Percentiles rank a stretch among this genome's conserved stretches.
Evolutionary conservation across 257 asterid genomes (phyloP).

Genomic region (Buddleja alternifolia): DNA sequence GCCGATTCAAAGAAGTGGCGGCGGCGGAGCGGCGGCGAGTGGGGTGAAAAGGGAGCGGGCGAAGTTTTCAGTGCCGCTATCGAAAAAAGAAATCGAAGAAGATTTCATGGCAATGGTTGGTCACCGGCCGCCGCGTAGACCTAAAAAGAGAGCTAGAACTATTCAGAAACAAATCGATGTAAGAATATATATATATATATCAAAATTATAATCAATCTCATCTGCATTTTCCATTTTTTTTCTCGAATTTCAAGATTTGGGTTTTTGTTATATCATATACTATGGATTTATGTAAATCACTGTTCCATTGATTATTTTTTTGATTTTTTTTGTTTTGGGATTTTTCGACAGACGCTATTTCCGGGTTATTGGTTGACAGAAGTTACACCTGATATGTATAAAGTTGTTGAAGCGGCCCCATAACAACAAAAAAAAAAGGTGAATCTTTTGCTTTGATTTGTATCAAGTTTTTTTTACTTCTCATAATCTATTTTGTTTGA

Average conservation of each 20-base stretch:
- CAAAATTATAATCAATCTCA: neutral
- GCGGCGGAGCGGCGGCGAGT: constrained; percentile 34
- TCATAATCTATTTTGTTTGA: neutral
- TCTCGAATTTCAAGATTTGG: neutral
- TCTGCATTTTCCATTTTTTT: neutral
- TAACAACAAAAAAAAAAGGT: constrained; percentile 29
- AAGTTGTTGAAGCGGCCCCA: constrained; percentile 60
- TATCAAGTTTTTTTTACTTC: neutral
- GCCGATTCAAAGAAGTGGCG: constrained; percentile 43
- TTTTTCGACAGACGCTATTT: constrained; percentile 55
- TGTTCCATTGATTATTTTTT: constrained; percentile 28
- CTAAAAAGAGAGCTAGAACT: constrained; percentile 65
- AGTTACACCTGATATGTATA: constrained; percentile 74
- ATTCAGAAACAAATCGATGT: constrained; percentile 82
- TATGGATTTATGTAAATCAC: constrained; percentile 21
- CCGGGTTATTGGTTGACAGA: constrained; percentile 81
- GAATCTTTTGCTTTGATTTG: neutral
- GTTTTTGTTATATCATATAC: neutral
- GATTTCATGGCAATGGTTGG: constrained; percentile 72
- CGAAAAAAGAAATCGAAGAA: constrained; percentile 73
- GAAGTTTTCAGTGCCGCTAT: constrained; percentile 68
- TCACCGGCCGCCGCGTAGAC: constrained; percentile 82
- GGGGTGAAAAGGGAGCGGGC: constrained; percentile 57
- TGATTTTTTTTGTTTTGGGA: neutral
- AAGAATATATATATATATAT: constrained; percentile 24